A percentile compares a stretch with the other conserved stretches of the same genome.
These are phyloP conservation scores for Serendipita indica DNA, from an alignment of 768 basidiomycete species.

Conservation along the genomic window DNA sequence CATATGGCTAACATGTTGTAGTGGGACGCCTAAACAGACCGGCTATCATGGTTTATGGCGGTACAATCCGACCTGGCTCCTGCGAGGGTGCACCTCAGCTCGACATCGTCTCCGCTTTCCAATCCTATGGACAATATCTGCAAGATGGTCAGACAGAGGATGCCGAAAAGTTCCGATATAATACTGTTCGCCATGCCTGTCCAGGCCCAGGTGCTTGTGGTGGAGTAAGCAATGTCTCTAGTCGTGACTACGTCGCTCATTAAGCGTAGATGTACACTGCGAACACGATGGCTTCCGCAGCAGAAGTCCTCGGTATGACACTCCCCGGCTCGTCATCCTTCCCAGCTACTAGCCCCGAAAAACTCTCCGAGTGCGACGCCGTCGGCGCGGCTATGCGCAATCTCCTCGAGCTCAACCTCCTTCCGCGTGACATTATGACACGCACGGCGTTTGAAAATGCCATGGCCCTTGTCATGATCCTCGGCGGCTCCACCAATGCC, in stretches of 20 bases:
- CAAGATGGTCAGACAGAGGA: conserved; percentile 71
- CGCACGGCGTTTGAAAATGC: conserved; percentile 94
- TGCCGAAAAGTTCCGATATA: conserved; percentile 72
- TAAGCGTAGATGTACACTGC: conserved; percentile 79
- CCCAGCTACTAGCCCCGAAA: conserved; percentile 86
- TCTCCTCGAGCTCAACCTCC: conserved; percentile 79
- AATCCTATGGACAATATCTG: conserved; percentile 89
- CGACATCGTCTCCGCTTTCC: conserved; percentile 95
- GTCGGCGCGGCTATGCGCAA: conserved; percentile 74
- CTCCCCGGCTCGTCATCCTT: conserved; percentile 94
- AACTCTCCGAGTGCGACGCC: conserved; percentile 65
- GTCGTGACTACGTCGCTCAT: neutral
- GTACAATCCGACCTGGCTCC: conserved; percentile 82
- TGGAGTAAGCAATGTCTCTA: conserved; percentile 45
- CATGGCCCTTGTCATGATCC: conserved; percentile 74
- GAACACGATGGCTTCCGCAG: conserved; percentile 95
- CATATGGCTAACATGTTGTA: conserved; percentile 20
- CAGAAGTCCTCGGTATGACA: conserved; percentile 92
- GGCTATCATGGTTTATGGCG: conserved; percentile 95
- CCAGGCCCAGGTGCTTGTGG: conserved; percentile 98
- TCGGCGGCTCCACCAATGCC: conserved; percentile 96
- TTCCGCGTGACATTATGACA: conserved; percentile 94
- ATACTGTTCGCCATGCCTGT: conserved; percentile 84
- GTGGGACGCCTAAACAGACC: conserved; percentile 93
- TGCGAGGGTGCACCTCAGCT: conserved; percentile 79